Conservation (phyloP, 139 green algal genomes). For the Chlamydomonas urium region DNA sequence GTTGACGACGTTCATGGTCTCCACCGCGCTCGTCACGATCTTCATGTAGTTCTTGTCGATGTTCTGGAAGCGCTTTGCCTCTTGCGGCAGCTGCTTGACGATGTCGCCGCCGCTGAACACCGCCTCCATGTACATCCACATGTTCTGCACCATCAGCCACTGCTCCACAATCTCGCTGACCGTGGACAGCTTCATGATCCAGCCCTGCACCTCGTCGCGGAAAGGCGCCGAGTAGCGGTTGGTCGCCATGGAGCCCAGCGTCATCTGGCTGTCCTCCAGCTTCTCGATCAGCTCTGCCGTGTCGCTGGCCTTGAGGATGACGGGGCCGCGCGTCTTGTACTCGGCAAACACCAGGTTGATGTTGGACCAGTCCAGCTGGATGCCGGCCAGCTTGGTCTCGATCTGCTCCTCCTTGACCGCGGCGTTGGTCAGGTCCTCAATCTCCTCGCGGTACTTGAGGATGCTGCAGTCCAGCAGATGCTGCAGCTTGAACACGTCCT, state of each 20-base stretch:
- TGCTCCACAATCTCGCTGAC: conserved; percentile 91
- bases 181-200: conserved; percentile 79
- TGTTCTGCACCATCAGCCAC: conserved; percentile 89
- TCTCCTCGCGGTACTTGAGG: conserved; percentile 68
- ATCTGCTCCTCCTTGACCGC: conserved; percentile 85
- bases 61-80: conserved; percentile 93
- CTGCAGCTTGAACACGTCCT: conserved; percentile 87
- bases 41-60: conserved; percentile 98
- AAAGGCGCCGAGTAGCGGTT: conserved; percentile 89
- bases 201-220: conserved; percentile 72
- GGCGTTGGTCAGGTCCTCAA: conserved; percentile 79
- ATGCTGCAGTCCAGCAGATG: conserved; percentile 82
- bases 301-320: conserved; percentile 84
- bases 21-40: conserved; percentile 78
- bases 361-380: conserved; percentile 60
- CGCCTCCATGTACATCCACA: conserved; percentile 97
- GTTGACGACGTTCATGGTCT: conserved; percentile 80
- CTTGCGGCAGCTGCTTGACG: conserved; percentile 90
- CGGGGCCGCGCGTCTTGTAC: conserved; percentile 84
- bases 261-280: conserved; percentile 93
- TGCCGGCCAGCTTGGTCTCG: conserved; percentile 47
- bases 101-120: conserved; percentile 94
- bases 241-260: conserved; percentile 84
- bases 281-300: conserved; percentile 91
- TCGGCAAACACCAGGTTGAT: conserved; percentile 84